Evolutionary conservation across 768 basidiomycete genomes (phyloP), one percentile per base, ranked within the genome.

Genomic region (Auriscalpium orientale): DNA sequence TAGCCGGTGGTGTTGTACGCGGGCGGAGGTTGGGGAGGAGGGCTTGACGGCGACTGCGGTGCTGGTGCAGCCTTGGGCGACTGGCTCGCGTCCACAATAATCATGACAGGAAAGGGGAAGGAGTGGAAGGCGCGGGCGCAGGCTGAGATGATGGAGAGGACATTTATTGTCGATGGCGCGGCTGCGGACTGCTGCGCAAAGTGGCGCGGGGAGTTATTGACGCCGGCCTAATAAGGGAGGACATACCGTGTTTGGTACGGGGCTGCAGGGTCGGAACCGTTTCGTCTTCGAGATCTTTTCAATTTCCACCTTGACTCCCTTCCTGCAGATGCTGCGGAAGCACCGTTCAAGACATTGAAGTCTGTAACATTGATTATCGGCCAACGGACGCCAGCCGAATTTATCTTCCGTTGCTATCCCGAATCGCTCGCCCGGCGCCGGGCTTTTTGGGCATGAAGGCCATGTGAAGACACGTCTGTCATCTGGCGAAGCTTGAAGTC

Each of bases 1-100:
- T 53, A 35, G 37, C 33, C 52, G 16, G 34, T 20, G 28, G 28
- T 28, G 28, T 28, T 28, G 28, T 61, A 61, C 10, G 59, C 56
- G 18, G 46, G 59, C 2, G 59, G 57, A 18, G 54, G 44, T 13
- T 43, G 16, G 44, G 38, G 28, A 21, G 46, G 22, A 22, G 16
- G 28, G 15, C 16, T n/a, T 8, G 20, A 20, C 4, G 28, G 36
- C 18, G 52, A 33, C 20, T 49, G 46, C 21, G 58, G 9, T 10
- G n/a, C n/a, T n/a, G 11, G 43, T 35, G 38, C 36, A 51, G 20
- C 11, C 33, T 20, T 21, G 35, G 35, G 22, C 15, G 44, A 11
- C n/a, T 43, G 9, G 8, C 4, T 22, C 34, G 51, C 38, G 33
- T 54, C 53, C 15, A 20, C 9, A 34, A 54, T 33, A 15, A 54